Evolutionary conservation across 805 yeast species (phyloP).

Genomic region (Barnettozyma botsteinii): DNA sequence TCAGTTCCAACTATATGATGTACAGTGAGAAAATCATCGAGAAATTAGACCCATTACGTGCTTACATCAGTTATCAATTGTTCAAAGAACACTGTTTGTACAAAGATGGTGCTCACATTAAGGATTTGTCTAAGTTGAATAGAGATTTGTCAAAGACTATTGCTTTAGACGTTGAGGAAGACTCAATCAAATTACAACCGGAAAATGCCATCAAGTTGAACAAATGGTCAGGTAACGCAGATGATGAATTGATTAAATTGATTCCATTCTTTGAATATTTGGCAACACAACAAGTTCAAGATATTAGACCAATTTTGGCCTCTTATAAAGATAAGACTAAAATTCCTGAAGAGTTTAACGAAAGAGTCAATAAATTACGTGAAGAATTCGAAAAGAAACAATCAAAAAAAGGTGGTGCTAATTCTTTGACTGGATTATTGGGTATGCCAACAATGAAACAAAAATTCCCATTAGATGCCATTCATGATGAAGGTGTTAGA

Average conservation of each 20-base stretch:
- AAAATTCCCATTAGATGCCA: slow-evolving; percentile 69
- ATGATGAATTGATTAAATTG: slow-evolving; percentile 70
- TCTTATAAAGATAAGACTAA: slow-evolving; percentile 62
- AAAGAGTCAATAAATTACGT: slow-evolving; percentile 73
- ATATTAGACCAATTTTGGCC: slow-evolving; percentile 81
- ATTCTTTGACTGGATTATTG: slow-evolving; percentile 54
- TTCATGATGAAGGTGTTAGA: slow-evolving; percentile 89
- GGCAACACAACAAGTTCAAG: slow-evolving; percentile 79
- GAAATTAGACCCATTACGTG: slow-evolving; percentile 90
- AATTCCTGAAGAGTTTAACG: slow-evolving; percentile 73
- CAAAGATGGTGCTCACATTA: slow-evolving; percentile 82
- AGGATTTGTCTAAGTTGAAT: slow-evolving; percentile 85
- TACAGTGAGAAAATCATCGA: slow-evolving; percentile 78
- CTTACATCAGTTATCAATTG: slow-evolving; percentile 78
- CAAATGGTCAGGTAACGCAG: slow-evolving; percentile 83
- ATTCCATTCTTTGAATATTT: slow-evolving; percentile 93
- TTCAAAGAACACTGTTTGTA: slow-evolving; percentile 84
- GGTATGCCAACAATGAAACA: slow-evolving; percentile 52
- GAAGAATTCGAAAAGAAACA: slow-evolving; percentile 59
- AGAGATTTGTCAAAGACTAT: slow-evolving; percentile 83
- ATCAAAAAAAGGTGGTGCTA: slow-evolving; percentile 35
- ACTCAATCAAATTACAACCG: slow-evolving; percentile 75
- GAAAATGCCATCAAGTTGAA: slow-evolving; percentile 86
- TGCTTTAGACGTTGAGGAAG: slow-evolving; percentile 71
- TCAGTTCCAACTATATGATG: slow-evolving; percentile 79